Conservation (phyloP, 495 filamentous ascomycete genomes). For the Penicillium maclennaniae region DNA sequence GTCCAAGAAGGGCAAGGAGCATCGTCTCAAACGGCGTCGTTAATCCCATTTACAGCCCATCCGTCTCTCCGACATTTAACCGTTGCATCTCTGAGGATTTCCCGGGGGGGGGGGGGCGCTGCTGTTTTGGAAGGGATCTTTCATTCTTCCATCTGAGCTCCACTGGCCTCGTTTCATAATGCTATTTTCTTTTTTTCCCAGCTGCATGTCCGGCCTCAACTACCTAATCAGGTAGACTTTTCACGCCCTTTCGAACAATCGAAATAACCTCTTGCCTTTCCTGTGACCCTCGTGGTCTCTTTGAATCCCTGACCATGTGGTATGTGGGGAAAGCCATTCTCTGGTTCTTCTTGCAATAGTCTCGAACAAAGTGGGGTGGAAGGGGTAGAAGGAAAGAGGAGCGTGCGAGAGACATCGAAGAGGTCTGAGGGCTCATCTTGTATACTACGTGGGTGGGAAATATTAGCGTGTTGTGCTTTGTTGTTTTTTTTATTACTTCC, state of each 20-base stretch:
- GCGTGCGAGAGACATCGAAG: not conserved
- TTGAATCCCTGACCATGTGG: not conserved
- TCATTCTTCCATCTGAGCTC: too few relatives aligned
- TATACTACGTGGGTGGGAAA: constrained; percentile 3
- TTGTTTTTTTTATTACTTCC: constrained; percentile 6
- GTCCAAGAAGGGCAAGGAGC: constrained; percentile 70
- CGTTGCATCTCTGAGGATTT: not conserved
- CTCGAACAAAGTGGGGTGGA: constrained; percentile 1
- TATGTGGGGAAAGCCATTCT: not conserved
- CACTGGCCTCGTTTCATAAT: too few relatives aligned
- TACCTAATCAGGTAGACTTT: too few relatives aligned
- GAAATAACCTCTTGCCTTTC: not conserved
- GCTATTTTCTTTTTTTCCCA: too few relatives aligned
- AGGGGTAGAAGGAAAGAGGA: not conserved
- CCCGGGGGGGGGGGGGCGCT: not conserved
- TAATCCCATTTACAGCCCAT: constrained; percentile 10
- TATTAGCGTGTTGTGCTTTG: constrained; percentile 1
- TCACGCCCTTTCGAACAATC: not conserved
- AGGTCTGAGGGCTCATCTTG: not conserved
- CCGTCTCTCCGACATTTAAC: not conserved
- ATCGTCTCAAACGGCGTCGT: constrained; percentile 43
- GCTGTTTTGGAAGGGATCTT: not conserved
- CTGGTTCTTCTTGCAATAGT: constrained; percentile 1
- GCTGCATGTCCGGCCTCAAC: too few relatives aligned
- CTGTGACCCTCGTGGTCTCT: not conserved